Evolutionary conservation across 2,329 filamentous ascomycete species (phyloP), one percentile per base, ranked within the genome.

Genomic region (Microcyclosporella mali): DNA sequence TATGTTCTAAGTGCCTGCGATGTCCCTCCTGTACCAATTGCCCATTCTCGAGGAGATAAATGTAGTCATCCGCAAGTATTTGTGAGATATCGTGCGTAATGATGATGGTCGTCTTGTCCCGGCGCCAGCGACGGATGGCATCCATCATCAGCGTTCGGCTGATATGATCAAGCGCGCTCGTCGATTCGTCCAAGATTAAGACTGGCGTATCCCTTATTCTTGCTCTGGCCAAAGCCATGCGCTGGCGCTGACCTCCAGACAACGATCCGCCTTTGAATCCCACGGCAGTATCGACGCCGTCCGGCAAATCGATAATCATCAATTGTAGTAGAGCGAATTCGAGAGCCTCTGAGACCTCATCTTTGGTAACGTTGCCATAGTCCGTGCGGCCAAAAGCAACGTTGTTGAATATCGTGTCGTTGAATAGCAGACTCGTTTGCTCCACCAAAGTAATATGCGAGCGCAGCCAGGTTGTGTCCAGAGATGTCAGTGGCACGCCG

Each of bases 1-100:
- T 40, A 37, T 50, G 59, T 16, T 73, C 71, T 4, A 90, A 62
- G 2, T 77, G 69, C 33, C 68, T 68, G 17, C 78, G 74, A 46
- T 78, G 76, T 0, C 88, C 90, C 53, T 84, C 71, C 55, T 88
- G 79, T 0, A 84, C 74, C 0, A 95, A 69, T 0, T 60, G 61
- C 0, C 85, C 84, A 9, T 79, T 66, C 25, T 90, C 82, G 60
- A 97, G 69, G 9, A 95, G 75, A 52, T 89, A 94, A 0, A 94
- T 75, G 49, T 83, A 89, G 50, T 97, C 88, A 0, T 80, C 63
- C 0, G 78, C 67, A 3, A 68, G 62, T 8, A 97, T 90, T 52
- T 90, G 84, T 0, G 79, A 75, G 25, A 92, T 76, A 51, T 97
- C 88, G 57, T 97, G 90, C 0, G 92, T 95, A 55, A 97, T 90